A percentile compares a stretch with the other conserved stretches of the same genome.
Evolutionary conservation across 345 rosid genomes (phyloP).

Genomic region (Eucalyptus decipiens): DNA sequence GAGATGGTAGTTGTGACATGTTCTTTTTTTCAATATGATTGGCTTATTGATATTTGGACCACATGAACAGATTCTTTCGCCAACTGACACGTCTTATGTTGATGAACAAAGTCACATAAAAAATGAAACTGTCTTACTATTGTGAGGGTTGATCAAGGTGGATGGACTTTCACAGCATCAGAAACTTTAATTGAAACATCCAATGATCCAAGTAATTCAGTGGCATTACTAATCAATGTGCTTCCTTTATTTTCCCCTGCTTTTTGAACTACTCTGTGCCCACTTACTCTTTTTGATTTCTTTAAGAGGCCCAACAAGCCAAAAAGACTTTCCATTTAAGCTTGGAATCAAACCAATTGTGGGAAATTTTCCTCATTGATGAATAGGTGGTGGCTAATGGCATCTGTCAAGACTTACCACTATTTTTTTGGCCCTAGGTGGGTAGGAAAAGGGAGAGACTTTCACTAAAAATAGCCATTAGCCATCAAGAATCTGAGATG

Average conservation of each 20-base stretch:
- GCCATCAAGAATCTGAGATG: background rate
- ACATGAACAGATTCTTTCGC: background rate
- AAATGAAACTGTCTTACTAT: background rate
- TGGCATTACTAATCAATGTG: background rate
- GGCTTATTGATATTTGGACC: background rate
- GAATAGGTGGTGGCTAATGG: background rate
- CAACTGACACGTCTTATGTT: background rate
- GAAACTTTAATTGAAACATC: background rate
- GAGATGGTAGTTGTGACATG: background rate
- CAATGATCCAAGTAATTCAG: background rate
- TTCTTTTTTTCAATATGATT: background rate
- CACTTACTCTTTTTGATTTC: background rate
- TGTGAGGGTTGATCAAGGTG: background rate
- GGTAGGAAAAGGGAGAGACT: background rate
- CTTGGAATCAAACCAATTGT: background rate
- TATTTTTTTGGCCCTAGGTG: background rate
- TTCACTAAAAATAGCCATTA: background rate
- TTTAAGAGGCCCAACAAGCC: background rate
- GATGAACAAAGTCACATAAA: background rate
- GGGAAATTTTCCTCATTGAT: background rate
- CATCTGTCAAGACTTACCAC: background rate
- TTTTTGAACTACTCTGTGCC: background rate
- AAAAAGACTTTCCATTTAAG: background rate
- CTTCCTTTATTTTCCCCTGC: background rate
- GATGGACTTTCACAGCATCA: background rate